phyloP scores from a whole-genome alignment of 768 basidiomycete species.

The Neoboletus subvelutipes region DNA sequence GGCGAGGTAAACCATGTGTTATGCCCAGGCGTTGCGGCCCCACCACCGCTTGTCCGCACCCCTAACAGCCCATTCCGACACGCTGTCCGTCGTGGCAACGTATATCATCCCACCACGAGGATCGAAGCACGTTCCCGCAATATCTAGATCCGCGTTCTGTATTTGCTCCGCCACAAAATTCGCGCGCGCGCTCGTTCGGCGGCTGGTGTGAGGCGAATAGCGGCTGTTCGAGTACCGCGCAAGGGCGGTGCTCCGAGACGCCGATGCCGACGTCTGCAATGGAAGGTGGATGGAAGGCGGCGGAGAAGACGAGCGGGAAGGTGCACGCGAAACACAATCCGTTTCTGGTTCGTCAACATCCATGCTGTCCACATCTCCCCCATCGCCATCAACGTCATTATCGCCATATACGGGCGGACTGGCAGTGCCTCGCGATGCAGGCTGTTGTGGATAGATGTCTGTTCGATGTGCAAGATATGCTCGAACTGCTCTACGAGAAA shows the following conservation, averaged over 20 bases:
- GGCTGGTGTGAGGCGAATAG: slow-evolving; percentile 16
- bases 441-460: slow-evolving; percentile 28
- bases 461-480: slow-evolving; percentile 30
- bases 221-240: slow-evolving; percentile 22
- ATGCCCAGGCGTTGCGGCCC: slow-evolving; percentile 49
- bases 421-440: slow-evolving; percentile 13
- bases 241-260: slow-evolving; percentile 19
- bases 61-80: slow-evolving; percentile 76
- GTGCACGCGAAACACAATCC: slow-evolving; percentile 54
- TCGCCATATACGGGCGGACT: slow-evolving; percentile 15
- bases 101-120: slow-evolving; percentile 67
- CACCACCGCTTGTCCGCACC: slow-evolving; percentile 77
- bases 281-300: slow-evolving; percentile 37
- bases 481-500: slow-evolving; percentile 49
- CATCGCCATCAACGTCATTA: slow-evolving; percentile 26
- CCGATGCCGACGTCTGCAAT: slow-evolving; percentile 24
- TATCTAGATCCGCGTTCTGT: slow-evolving; percentile 39
- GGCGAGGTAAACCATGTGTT: background rate
- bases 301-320: slow-evolving; percentile 50
- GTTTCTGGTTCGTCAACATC: slow-evolving; percentile 50
- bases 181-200: slow-evolving; percentile 16
- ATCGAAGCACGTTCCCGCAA: slow-evolving; percentile 76
- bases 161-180: slow-evolving; percentile 11
- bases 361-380: slow-evolving; percentile 42
- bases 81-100: slow-evolving; percentile 59